phyloP scores from a whole-genome alignment of 495 filamentous ascomycete genomes.

The Stereocaulon alpinum region DNA sequence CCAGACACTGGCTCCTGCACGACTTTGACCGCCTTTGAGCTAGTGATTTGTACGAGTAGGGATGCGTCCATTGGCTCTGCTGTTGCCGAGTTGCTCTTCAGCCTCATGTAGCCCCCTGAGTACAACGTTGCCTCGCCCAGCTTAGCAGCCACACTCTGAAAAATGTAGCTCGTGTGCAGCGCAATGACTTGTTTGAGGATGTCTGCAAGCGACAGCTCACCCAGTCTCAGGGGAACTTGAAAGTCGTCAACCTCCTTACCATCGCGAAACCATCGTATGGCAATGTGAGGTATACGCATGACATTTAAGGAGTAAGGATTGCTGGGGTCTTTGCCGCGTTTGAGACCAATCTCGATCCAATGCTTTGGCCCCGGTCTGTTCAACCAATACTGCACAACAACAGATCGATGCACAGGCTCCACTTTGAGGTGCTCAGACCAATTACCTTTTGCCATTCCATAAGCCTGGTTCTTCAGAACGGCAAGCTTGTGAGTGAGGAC shows the following conservation, averaged over 20 bases:
- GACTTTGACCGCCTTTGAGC: conserved; percentile 45
- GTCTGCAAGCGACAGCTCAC: conserved; percentile 57
- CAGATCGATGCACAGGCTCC: conserved; percentile 62
- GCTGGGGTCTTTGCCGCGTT: conserved; percentile 43
- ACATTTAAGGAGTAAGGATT: conserved; percentile 33
- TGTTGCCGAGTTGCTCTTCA: conserved; percentile 43
- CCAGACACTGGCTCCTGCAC: conserved; percentile 60
- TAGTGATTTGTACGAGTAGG: conserved; percentile 58
- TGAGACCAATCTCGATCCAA: conserved; percentile 82
- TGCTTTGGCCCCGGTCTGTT: conserved; percentile 57
- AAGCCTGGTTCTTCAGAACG: conserved; percentile 65
- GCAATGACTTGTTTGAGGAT: conserved; percentile 66
- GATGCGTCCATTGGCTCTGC: conserved; percentile 54
- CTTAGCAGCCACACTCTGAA: conserved; percentile 48
- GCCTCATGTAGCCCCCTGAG: conserved; percentile 39
- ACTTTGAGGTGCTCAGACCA: conserved; percentile 71
- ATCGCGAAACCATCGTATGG: conserved; percentile 76
- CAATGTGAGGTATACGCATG: conserved; percentile 40
- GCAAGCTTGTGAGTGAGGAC: conserved; percentile 79
- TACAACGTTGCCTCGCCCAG: conserved; percentile 50
- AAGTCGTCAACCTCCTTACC: conserved; percentile 58
- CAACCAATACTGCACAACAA: conserved; percentile 87
- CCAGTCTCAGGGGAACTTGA: conserved; percentile 53
- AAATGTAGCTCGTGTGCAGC: conserved; percentile 56
- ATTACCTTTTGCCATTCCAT: conserved; percentile 48